Percentiles rank a stretch among this genome's conserved stretches.
phyloP scores from a whole-genome alignment of 2,329 filamentous ascomycete species.

The Venturia effusa region DNA sequence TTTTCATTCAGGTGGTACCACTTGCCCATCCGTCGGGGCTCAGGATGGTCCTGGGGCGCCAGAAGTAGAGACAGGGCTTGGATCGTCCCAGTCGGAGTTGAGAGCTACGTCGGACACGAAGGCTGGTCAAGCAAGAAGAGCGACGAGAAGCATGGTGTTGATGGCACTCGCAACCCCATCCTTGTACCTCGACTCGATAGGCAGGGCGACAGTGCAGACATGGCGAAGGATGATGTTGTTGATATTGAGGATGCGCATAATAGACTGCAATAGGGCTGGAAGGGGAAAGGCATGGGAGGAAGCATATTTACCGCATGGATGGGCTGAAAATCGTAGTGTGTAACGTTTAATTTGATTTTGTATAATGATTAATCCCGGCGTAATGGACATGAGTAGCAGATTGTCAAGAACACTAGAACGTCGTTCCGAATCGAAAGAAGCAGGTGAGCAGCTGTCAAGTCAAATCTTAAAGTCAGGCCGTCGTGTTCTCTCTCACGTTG shows the following conservation, averaged over 20 bases:
- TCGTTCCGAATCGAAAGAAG: too few relatives aligned
- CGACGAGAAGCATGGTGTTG: slow-evolving; percentile 12
- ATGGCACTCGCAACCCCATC: slow-evolving; percentile 9
- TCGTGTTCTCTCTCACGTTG: too few relatives aligned
- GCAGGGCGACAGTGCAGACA: not conserved
- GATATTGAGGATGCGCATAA: not conserved
- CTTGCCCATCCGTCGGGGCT: slow-evolving; percentile 63
- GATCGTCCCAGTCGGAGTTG: slow-evolving; percentile 57
- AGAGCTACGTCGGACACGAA: slow-evolving; percentile 36
- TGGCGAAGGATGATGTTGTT: not conserved
- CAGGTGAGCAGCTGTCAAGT: too few relatives aligned
- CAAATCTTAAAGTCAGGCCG: too few relatives aligned
- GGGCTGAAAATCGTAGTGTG: too few relatives aligned
- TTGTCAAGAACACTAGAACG: too few relatives aligned
- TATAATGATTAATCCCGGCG: too few relatives aligned
- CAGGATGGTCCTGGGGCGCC: slow-evolving; percentile 83
- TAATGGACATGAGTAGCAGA: too few relatives aligned
- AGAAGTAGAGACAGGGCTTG: slow-evolving; percentile 64
- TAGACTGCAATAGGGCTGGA: not conserved
- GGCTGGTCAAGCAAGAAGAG: slow-evolving; percentile 25
- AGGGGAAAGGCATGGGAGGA: not conserved
- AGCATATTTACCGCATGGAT: not conserved
- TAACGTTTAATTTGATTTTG: too few relatives aligned
- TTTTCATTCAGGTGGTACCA: slow-evolving; percentile 82
- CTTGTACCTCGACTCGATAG: not conserved